A percentile compares a stretch with the other conserved stretches of the same genome.
phyloP scores from a whole-genome alignment of 2,329 filamentous ascomycete species.

The Colletotrichum cordylinicola region DNA sequence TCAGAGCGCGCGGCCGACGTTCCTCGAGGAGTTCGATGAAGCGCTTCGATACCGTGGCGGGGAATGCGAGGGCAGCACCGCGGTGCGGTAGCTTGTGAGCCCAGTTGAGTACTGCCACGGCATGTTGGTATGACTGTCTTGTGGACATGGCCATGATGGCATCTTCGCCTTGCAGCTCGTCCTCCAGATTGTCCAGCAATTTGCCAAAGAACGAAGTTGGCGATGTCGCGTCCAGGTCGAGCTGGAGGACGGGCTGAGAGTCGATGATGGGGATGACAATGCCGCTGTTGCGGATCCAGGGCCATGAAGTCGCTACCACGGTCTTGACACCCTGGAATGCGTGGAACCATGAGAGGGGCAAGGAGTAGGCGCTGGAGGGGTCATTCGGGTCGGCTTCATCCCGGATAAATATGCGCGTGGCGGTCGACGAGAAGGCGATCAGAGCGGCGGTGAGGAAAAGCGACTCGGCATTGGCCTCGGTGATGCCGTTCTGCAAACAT shows the following conservation, averaged over 20 bases:
- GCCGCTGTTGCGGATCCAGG: slow-evolving; percentile 63
- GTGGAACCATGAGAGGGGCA: slow-evolving; percentile 71
- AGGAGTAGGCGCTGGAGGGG: slow-evolving; percentile 51
- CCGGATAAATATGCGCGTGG: slow-evolving; percentile 66
- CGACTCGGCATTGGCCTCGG: slow-evolving; percentile 64
- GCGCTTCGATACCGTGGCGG: slow-evolving; percentile 66
- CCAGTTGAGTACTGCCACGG: slow-evolving; percentile 72
- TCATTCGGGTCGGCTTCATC: slow-evolving; percentile 53
- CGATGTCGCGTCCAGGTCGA: slow-evolving; percentile 60
- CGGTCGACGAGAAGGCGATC: slow-evolving; percentile 71
- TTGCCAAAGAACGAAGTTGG: slow-evolving; percentile 65
- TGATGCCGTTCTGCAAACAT: slow-evolving; percentile 61
- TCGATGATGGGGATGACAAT: slow-evolving; percentile 68
- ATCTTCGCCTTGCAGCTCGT: slow-evolving; percentile 49
- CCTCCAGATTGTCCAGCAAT: slow-evolving; percentile 62
- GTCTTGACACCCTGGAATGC: slow-evolving; percentile 72
- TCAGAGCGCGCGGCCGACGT: slow-evolving; percentile 65
- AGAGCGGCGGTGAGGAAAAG: slow-evolving; percentile 68
- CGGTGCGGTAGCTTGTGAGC: slow-evolving; percentile 65
- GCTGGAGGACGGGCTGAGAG: slow-evolving; percentile 65
- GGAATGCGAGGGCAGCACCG: slow-evolving; percentile 65
- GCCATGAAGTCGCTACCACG: slow-evolving; percentile 68
- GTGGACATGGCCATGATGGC: slow-evolving; percentile 41
- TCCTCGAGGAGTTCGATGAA: slow-evolving; percentile 66
- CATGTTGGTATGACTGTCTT: slow-evolving; percentile 65